Conservation (phyloP, 1,284 basidiomycete species). For the Moesziomyces sp. region DNA sequence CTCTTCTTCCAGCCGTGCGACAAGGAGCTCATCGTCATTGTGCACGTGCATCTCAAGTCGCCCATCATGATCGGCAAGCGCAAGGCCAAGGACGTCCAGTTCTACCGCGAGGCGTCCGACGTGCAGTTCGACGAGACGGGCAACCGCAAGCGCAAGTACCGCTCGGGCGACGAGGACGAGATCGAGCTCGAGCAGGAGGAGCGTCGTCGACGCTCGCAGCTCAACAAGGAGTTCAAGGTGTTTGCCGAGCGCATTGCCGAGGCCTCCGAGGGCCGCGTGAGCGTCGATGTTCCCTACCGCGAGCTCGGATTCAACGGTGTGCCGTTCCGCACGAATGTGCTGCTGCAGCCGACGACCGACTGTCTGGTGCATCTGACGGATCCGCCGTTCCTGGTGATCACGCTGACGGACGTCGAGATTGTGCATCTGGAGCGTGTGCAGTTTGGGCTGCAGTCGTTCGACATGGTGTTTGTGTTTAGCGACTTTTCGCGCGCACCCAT, state of each 20-base stretch:
- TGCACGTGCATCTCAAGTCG: conserved; percentile 91
- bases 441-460: conserved; percentile 95
- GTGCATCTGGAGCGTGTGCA: conserved; percentile 97
- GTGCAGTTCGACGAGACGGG: conserved; percentile 99
- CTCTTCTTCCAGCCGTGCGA: conserved; percentile 99
- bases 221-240: conserved; percentile 94
- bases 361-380: conserved; percentile 96
- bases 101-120: conserved; percentile 97
- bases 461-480: conserved; percentile 94
- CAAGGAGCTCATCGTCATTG: conserved; percentile 91
- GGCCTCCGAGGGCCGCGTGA: conserved; percentile 81
- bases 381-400: conserved; percentile 94
- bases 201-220: conserved; percentile 82
- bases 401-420: conserved; percentile 92
- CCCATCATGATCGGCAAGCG: conserved; percentile 99
- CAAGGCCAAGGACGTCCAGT: conserved; percentile 98
- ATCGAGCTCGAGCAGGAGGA: conserved; percentile 99
- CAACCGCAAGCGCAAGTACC: conserved; percentile 96
- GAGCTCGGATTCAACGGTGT: conserved; percentile 98
- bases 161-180: conserved; percentile 98
- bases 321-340: conserved; percentile 92
- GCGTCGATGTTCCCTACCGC: conserved; percentile 95
- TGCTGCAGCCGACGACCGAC: conserved; percentile 95
- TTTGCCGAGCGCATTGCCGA: conserved; percentile 95
- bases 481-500: conserved; percentile 92